Base-by-base conservation (phyloP, 2,329 filamentous ascomycete species). In the Stagonosporopsis chrysanthemi region DNA sequence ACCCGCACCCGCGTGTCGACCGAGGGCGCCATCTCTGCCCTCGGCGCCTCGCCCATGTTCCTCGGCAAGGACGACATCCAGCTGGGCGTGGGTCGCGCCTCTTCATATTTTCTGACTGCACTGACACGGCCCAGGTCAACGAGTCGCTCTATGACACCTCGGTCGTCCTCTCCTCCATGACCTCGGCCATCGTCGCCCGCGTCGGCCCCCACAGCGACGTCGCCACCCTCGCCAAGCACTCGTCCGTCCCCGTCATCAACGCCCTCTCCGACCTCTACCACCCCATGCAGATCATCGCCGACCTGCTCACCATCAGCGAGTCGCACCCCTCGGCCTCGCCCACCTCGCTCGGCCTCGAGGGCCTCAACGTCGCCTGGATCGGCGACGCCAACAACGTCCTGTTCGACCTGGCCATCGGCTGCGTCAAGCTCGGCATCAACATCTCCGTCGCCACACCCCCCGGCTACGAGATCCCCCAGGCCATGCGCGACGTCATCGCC, bases 351-450 rank as follows among this genome's bases (percentile, higher is more conserved):
- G 90, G 91, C 1, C 81, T 96, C 4, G 85, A 91, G 65, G 91
- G 92, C 1, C 78, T 97, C 69, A 98, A 97, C 79, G 86, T 98
- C 60, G 94, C 95, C 15, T 99, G 95, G 95, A 83, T 99, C 42
- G 94, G 94, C 50, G 94, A 99, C 74, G 92, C 92, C 11, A 99
- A 98, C 81, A 99, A 99, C 68, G 94, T 99, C 26, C 86, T 98
- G 23, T 97, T 93, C 72, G 94, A 99, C 73, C 84, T 98, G 51
- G 92, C 93, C 45, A 94, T 95, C 65, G 93, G 86, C 38, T 92
- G 90, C 55, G 81, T 90, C 67, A 98, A 97, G 80, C 85, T 94
- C 67, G 95, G 95, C 42, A 87, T 97, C 24, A 84, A 96, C 68
- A 84, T 99, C 61, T 82, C 91, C 2, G 92, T 98, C 35, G 95